These are phyloP conservation scores for Didymellaceae sp. DNA, from an alignment of 2,329 filamentous ascomycete genomes.

Conservation along the genomic window DNA sequence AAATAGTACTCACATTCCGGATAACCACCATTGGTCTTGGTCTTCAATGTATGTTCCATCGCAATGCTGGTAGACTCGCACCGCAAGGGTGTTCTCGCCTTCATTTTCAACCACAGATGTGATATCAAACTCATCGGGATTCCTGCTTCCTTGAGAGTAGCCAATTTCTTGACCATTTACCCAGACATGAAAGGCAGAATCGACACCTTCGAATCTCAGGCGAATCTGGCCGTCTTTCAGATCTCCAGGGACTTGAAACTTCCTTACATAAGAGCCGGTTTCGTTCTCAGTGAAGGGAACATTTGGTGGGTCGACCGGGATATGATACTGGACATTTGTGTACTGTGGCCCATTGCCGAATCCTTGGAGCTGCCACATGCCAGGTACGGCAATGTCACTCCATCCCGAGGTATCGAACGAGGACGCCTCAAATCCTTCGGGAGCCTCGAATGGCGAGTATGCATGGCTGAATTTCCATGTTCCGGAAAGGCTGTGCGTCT, in stretches of 20 bases:
- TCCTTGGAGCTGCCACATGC: conserved; percentile 74
- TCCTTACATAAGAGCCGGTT: conserved; percentile 66
- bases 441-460: conserved; percentile 46
- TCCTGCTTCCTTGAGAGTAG: conserved; percentile 72
- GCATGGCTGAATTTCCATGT: conserved; percentile 51
- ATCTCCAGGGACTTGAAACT: conserved; percentile 60
- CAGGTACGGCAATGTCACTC: conserved; percentile 66
- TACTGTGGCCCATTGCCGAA: conserved; percentile 69
- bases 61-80: conserved; percentile 74
- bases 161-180: conserved; percentile 69
- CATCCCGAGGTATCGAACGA: conserved; percentile 52
- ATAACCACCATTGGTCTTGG: conserved; percentile 72
- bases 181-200: conserved; percentile 74
- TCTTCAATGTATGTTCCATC: conserved; percentile 75
- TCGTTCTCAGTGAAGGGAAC: conserved; percentile 67
- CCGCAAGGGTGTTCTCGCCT: conserved; percentile 62
- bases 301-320: conserved; percentile 69
- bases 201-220: conserved; percentile 74
- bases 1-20: conserved; percentile 51
- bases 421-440: conserved; percentile 41
- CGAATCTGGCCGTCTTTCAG: conserved; percentile 64
- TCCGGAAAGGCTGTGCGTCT: conserved; percentile 43
- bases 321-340: conserved; percentile 71
- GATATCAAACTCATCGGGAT: conserved; percentile 73
- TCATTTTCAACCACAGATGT: conserved; percentile 57